Percentiles rank a stretch among this genome's conserved stretches.
Evolutionary conservation across 1,284 basidiomycete species (phyloP).

Genomic region (Cutaneotrichosporon cutaneum): DNA sequence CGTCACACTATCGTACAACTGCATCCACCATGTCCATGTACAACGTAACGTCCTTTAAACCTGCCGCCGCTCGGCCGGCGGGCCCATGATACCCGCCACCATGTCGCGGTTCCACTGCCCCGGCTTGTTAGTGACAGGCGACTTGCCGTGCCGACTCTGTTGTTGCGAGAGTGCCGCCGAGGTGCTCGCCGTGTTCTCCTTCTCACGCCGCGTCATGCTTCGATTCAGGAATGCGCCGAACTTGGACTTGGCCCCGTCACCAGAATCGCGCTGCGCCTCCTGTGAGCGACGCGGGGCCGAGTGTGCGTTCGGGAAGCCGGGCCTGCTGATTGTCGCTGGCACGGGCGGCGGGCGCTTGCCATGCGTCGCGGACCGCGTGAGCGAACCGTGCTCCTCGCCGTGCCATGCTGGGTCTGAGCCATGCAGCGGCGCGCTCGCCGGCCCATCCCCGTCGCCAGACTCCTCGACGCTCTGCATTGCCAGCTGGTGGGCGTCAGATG

Average conservation of each 20-base stretch:
- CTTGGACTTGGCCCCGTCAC: slow-evolving; percentile 9
- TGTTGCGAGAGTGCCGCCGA: slow-evolving; percentile 6
- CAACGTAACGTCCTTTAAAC: not conserved
- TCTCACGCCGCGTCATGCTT: not conserved
- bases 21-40: not conserved
- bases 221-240: slow-evolving; percentile 2
- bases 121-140: slow-evolving; percentile 34
- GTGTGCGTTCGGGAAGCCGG: slow-evolving; percentile 17
- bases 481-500: not conserved
- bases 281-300: not conserved
- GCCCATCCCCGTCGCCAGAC: not conserved
- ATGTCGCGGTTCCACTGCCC: slow-evolving; percentile 47
- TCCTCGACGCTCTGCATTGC: not conserved
- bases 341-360: slow-evolving; percentile 18
- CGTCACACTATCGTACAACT: not conserved
- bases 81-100: slow-evolving; percentile 50
- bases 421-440: not conserved
- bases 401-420: not conserved
- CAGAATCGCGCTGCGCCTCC: slow-evolving; percentile 3
- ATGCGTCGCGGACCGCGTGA: not conserved
- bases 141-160: not conserved
- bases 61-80: slow-evolving; percentile 21
- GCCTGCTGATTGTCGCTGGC: slow-evolving; percentile 25
- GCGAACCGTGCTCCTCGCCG: not conserved
- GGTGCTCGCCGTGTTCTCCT: not conserved